Evolutionary conservation across 176 grass and related monocot genomes (phyloP), one percentile per base, ranked within the genome.

Genomic region (Zoysia japonica): DNA sequence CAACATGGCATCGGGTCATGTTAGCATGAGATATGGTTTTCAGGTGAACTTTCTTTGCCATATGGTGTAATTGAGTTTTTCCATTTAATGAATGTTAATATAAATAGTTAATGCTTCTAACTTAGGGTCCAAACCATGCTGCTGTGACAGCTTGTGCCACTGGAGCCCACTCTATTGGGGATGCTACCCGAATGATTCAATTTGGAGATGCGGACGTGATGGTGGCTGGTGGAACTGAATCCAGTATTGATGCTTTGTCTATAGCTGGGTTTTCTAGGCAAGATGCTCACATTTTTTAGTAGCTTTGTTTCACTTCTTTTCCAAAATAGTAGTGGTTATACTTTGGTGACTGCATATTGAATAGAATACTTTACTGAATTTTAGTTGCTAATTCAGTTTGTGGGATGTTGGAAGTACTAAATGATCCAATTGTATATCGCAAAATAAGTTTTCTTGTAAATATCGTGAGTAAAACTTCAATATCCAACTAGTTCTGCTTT

Each of bases 131-230:
- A 82, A 97, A 94, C 56, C 94, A 97, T 92, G 94, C 94, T 88
- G 94, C 85, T 54, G 89, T 94, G 80, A 94, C 94, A 87, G 94
- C 94, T 75, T 97, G 94, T 72, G 94, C 94, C 37, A 92, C 91
- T 68, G 94, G 94, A 47, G 91, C 94, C 60, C 94, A 97, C 84
- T 97, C 87, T 39, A 97, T 97, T 76, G 94, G 94, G 37, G 94
- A 97, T 81, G 94, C 94, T 47, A 90, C 89, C 49, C 69, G 94
- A 20, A 94, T 94, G 94, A 94, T 97, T 87, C 91, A 94, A 74
- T 97, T 94, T 85, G 94, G 94, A 88, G 94, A 97, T 85, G 94
- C 94, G 5, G 94, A 97, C 84, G 91, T 94, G 66, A 97, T 97
- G 91, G 77, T 97, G 51, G 94, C 83, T 15, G 91, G 94, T 67